Evolutionary conservation across 1,139 yeast genomes (phyloP), one percentile per base, ranked within the genome.

Genomic region (Blastobotrys persicus): DNA sequence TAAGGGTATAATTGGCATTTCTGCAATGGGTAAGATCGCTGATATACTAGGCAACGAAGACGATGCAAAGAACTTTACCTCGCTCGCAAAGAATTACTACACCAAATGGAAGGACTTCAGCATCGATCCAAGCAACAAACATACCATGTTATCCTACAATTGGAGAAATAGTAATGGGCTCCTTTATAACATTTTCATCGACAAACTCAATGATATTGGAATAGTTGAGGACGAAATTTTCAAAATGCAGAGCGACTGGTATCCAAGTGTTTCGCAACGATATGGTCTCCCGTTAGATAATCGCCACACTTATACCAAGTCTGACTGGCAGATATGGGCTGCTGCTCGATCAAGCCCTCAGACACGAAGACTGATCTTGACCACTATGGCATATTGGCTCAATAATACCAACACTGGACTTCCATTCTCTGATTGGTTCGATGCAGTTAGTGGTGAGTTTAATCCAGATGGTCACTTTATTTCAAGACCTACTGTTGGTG

Each of bases 281-380:
- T 47, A n/a, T n/a, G 50, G 50, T 18, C 18, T 47, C 9, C 50
- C 47, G 14, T 23, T 47, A 32, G n/a, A 45, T 39, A 13, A 44
- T 41, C 37, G 6, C 45, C n/a, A 47, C 17, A n/a, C 45, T 7
- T 44, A 41, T 31, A 47, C 50, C 4, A 47, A 47, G 19, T 19
- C 45, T 7, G 38, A 32, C 34, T 34, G 50, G 47, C 26, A 47
- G 16, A 6, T 38, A 31, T 44, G 50, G 50, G 16, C 31, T 5
- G 47, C 45, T 16, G 50, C 41, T 1, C 33, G 35, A 20, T 13
- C 35, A 4, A 16, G 13, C n/a, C 43, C 14, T 5, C 16, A 32
- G 5, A 32, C 35, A 32, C 12, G 35, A n/a, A 13, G 35, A 16
- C 23, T 47, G 12, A 35, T 38, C 19, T 16, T 32, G 7, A 47